Conservation (phyloP, 257 asterid genomes). For the Penstemon newberryi region DNA sequence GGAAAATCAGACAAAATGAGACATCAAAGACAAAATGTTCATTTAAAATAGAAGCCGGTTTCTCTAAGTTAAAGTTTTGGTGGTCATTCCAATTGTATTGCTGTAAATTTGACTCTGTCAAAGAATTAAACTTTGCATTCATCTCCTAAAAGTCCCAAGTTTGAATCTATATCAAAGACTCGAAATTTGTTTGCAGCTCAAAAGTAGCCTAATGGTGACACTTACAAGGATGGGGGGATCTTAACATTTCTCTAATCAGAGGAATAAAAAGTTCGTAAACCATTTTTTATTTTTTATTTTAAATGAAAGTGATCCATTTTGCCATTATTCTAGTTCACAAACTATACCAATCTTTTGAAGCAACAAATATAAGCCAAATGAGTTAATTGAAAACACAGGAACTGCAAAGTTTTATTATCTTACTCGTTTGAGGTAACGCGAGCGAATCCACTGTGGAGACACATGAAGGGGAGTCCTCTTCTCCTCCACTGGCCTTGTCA, state of each 20-base stretch:
- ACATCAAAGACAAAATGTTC: not conserved
- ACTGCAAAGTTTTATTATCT: not conserved
- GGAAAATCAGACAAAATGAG: slow-evolving; percentile 1
- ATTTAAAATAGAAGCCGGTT: slow-evolving; percentile 7
- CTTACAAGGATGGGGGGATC: not conserved
- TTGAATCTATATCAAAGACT: not conserved
- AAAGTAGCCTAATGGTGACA: not conserved
- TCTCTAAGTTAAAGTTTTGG: not conserved
- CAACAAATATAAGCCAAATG: not conserved
- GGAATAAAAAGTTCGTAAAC: not conserved
- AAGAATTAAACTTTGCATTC: slow-evolving; percentile 2
- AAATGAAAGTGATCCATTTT: not conserved
- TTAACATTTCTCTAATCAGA: too few species aligned
- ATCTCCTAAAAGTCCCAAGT: not conserved
- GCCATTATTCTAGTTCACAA: not conserved
- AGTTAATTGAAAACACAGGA: slow-evolving; percentile 2
- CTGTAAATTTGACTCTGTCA: slow-evolving; percentile 1
- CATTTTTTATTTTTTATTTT: not conserved
- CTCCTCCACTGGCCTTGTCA: slow-evolving; percentile 86
- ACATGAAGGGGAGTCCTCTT: slow-evolving; percentile 71
- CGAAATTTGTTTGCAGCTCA: too few species aligned
- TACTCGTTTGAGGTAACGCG: slow-evolving; percentile 63
- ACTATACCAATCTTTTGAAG: not conserved
- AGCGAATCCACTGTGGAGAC: slow-evolving; percentile 80
- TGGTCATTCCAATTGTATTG: not conserved